Percentiles rank a stretch among this genome's conserved stretches.
Conservation (phyloP, 2,329 filamentous ascomycete species). For the Pseudogymnoascus sp. region DNA sequence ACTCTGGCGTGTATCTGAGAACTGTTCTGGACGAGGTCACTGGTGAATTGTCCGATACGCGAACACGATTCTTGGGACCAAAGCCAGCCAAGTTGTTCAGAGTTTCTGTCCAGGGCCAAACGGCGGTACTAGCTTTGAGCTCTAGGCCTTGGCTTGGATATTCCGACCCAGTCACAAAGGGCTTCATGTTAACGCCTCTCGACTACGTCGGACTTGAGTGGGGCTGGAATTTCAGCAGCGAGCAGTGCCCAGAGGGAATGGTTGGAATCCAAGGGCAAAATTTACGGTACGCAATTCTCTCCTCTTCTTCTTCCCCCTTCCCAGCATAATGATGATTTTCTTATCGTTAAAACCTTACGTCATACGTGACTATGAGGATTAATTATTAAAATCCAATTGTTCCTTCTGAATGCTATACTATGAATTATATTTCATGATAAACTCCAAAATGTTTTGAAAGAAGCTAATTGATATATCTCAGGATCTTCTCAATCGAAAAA, state of each 20-base stretch:
- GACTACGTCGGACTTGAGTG: slow-evolving; percentile 84
- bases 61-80: slow-evolving; percentile 87
- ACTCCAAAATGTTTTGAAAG: slow-evolving; percentile 10
- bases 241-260: slow-evolving; percentile 88
- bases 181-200: slow-evolving; percentile 85
- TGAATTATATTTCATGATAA: slow-evolving; percentile 18
- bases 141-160: slow-evolving; percentile 96
- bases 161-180: slow-evolving; percentile 75
- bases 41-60: slow-evolving; percentile 87
- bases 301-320: slow-evolving; percentile 13
- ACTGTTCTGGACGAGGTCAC: slow-evolving; percentile 93
- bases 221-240: slow-evolving; percentile 93
- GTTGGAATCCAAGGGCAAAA: slow-evolving; percentile 88
- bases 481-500: slow-evolving; percentile 87
- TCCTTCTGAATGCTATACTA: slow-evolving; percentile 68
- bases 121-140: slow-evolving; percentile 80
- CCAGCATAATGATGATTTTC: slow-evolving; percentile 33
- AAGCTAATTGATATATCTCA: slow-evolving; percentile 24
- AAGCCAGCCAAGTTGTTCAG: slow-evolving; percentile 85
- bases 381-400: slow-evolving; percentile 77
- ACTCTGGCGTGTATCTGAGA: slow-evolving; percentile 90
- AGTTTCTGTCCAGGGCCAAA: slow-evolving; percentile 77
- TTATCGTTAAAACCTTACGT: slow-evolving; percentile 33
- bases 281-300: slow-evolving; percentile 56
- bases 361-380: slow-evolving; percentile 34